Base-by-base conservation (phyloP, 306 rosid species). In the Carpinus viminea region DNA sequence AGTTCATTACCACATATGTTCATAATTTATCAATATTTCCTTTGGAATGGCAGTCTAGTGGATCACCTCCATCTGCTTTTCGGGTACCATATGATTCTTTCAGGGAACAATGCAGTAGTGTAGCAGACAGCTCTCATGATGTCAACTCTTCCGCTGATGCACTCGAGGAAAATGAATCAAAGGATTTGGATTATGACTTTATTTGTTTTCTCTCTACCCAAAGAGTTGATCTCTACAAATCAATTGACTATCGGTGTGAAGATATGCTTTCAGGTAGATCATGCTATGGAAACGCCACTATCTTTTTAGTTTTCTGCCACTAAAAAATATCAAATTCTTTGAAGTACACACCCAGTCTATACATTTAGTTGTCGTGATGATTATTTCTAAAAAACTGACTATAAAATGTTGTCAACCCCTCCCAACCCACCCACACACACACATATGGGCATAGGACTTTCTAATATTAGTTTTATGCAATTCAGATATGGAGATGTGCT, bases 41-140 rank as follows among this genome's bases (percentile, higher is more conserved):
- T 77, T 68, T 86, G 88, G 76, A 88, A 82, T 88, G 90, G 86
- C 98, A 95, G 98, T 91, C 93, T 70, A 91, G 93, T 85, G 98
- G 98, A 80, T 92, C 95, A 81, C 98, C 98, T 87, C 98, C 96
- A 57, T 95, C 97, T 81, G 93, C 98, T 70, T 95, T 95, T 87
- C 84, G 79, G 79, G 85, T 95, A 78, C 98, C 97, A 1, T 92
- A 92, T 64, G 83, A 95, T 78, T 88, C 93, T 87, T 95, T 91
- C 90, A 80, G 82, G 84, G 86, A 85, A 86, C 91, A 86, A 69
- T 76, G 74, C 77, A 88, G 66, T 84, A 61, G 83, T 66, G 81
- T 55, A 72, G 75, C 60, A 69, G 87, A 85, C n/a, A 68, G 78
- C 81, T 81, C 85, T 60, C 83, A 79, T 81, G 92, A 76, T 36